phyloP scores from a whole-genome alignment of 2,329 filamentous ascomycete species.

The Phoma sp. region DNA sequence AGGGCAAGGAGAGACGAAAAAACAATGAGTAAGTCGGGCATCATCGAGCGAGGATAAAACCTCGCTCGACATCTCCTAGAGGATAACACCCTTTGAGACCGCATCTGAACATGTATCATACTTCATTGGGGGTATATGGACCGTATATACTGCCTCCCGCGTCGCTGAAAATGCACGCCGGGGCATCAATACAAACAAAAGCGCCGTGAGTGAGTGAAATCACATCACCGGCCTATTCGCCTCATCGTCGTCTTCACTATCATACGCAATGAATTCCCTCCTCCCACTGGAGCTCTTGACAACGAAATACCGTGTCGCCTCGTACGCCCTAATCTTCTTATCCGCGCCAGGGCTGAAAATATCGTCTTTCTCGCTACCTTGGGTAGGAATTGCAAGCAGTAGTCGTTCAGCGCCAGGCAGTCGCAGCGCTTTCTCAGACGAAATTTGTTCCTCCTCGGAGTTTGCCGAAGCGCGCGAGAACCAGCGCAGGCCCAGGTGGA shows the following conservation, averaged over 20 bases:
- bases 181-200: slow-evolving; percentile 3
- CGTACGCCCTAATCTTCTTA: slow-evolving; percentile 36
- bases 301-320: slow-evolving; percentile 26
- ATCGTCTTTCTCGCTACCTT: background rate
- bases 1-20: background rate
- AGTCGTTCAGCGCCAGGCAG: slow-evolving; percentile 31
- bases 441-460: background rate
- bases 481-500: slow-evolving; percentile 32
- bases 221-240: slow-evolving; percentile 44
- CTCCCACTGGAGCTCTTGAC: slow-evolving; percentile 25
- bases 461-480: slow-evolving; percentile 10
- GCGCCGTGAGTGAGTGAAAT: slow-evolving; percentile 19
- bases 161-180: slow-evolving; percentile 29
- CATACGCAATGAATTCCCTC: slow-evolving; percentile 35
- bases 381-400: slow-evolving; percentile 29
- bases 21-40: background rate
- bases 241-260: slow-evolving; percentile 45
- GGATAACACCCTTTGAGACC: slow-evolving; percentile 18
- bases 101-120: slow-evolving; percentile 16
- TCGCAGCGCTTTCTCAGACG: slow-evolving; percentile 20
- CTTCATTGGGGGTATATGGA: slow-evolving; percentile 22
- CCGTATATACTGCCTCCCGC: slow-evolving; percentile 11
- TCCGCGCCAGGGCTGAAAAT: slow-evolving; percentile 34
- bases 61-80: slow-evolving; percentile 2
- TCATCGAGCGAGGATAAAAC: slow-evolving; percentile 3